Evolutionary conservation across 2,329 filamentous ascomycete genomes (phyloP), one percentile per base, ranked within the genome.

Genomic region (Cadophora gregata): DNA sequence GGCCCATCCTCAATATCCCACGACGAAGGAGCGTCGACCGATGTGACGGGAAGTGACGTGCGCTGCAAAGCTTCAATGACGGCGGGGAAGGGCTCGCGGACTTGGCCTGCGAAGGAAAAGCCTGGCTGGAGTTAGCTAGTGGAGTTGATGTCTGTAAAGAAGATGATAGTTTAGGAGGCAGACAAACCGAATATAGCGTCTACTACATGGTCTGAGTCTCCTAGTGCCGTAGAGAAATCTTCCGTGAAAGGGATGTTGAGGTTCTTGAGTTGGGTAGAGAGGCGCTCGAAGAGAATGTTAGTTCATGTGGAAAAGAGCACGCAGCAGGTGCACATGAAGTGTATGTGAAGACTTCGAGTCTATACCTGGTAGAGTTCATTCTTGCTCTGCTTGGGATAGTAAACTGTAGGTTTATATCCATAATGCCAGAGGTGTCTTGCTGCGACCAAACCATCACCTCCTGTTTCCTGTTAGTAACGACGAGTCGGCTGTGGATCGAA

Each of bases 1-100:
- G 95, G 95, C 0, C 96, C 96, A 12, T 84, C 82, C 75, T 97
- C 92, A 65, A 99, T 96, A 78, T 96, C 89, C 96, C 96, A 99
- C 1, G 92, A 96, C 36, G 93, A 97, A 0, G 96, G 96, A 7
- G 93, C 93, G 80, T 99, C 96, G 25, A 99, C 92, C 2, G 93
- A 91, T 2, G 96, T 90, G 0, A 98, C 91, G 0, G 93, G 92
- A 8, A 96, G 75, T 29, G 85, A 85, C 5, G 91, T 90, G 50
- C 89, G 84, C 72, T 93, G 87, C 45, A 99, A 83, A 8, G 91
- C 88, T 68, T 86, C 82, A 73, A 99, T 96, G 16, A 97, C 91
- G 0, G 84, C 84, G 0, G 90, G 89, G 76, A 98, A 99, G 0
- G 96, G 96, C 71, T 97, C 93, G n/a, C 96, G 89, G 62, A 99